A percentile compares a stretch with the other conserved stretches of the same genome.
Evolutionary conservation across 2,329 filamentous ascomycete species (phyloP).

Genomic region (Neurospora sp.): DNA sequence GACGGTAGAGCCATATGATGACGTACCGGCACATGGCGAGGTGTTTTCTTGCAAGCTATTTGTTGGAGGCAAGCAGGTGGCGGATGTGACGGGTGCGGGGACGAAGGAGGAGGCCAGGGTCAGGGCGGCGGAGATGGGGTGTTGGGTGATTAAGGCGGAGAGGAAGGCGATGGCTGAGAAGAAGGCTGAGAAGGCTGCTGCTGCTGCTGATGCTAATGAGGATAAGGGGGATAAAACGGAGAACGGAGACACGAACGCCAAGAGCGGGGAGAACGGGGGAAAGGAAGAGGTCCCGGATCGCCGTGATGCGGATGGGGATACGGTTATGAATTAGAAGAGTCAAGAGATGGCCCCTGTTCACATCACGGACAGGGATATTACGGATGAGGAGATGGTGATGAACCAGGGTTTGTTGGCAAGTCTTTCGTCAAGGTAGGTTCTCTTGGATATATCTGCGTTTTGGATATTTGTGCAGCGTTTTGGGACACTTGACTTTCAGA

Average conservation of each 20-base stretch:
- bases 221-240: neutral
- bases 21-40: neutral
- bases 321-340: neutral
- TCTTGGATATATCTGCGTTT: neutral
- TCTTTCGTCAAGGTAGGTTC: neutral
- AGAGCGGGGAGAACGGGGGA: neutral
- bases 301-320: neutral
- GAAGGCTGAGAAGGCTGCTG: neutral
- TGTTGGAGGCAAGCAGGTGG: slow-evolving; percentile 29
- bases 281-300: neutral
- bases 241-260: neutral
- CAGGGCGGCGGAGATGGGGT: neutral
- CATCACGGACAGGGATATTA: neutral
- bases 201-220: neutral
- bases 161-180: neutral
- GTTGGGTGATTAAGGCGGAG: neutral
- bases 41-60: slow-evolving; percentile 36
- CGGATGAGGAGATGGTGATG: neutral
- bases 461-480: neutral
- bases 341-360: neutral
- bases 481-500: neutral
- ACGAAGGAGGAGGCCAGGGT: slow-evolving; percentile 9
- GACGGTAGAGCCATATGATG: neutral
- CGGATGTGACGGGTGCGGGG: slow-evolving; percentile 3
- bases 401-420: neutral